phyloP scores from a whole-genome alignment of 805 yeast species.

The Lipomyces orientalis region DNA sequence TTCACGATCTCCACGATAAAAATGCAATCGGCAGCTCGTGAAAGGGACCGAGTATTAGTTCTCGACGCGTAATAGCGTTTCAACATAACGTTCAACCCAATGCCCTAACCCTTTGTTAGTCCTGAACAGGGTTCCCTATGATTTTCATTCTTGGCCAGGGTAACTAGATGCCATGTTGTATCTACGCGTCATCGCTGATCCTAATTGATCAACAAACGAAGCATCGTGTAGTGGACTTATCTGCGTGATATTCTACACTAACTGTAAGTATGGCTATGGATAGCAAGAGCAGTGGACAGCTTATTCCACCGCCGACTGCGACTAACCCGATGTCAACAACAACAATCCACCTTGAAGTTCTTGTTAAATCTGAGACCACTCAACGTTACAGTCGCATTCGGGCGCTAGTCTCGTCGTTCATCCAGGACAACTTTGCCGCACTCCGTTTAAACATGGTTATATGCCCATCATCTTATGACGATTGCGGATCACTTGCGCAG shows the following conservation, averaged over 20 bases:
- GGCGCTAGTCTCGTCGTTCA: conserved; percentile 12
- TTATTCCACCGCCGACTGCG: not conserved
- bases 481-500: not conserved
- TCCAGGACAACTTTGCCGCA: conserved; percentile 30
- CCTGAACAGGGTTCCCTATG: too few relatives aligned
- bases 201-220: not conserved
- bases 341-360: conserved; percentile 27
- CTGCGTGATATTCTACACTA: not conserved
- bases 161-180: not conserved
- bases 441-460: conserved; percentile 24
- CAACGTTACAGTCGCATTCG: conserved; percentile 1
- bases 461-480: conserved; percentile 17
- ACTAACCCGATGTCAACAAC: not conserved
- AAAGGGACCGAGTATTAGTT: too few relatives aligned
- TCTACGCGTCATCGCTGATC: not conserved
- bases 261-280: not conserved
- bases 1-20: too few relatives aligned
- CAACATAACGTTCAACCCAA: too few relatives aligned
- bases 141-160: not conserved
- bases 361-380: conserved; percentile 1
- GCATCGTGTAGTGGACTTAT: not conserved
- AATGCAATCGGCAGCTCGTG: too few relatives aligned
- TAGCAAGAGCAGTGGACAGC: not conserved
- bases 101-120: too few relatives aligned
- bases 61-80: too few relatives aligned